Conservation (phyloP, 2,329 filamentous ascomycete species). For the Penicillium corylophilum region DNA sequence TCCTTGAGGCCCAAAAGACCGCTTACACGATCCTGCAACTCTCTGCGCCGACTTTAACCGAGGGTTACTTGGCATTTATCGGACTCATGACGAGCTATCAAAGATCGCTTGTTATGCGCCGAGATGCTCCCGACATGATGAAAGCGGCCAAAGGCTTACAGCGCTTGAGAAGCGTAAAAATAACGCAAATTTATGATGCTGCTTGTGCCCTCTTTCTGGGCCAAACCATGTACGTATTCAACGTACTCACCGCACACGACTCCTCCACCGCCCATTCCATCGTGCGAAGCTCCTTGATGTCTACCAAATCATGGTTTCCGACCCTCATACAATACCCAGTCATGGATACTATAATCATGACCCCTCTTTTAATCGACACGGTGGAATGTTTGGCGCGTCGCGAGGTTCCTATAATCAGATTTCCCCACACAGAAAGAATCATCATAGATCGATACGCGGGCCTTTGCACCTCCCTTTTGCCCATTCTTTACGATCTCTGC, state of each 20-base stretch:
- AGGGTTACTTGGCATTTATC: slow-evolving; percentile 25
- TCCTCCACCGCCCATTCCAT: slow-evolving; percentile 26
- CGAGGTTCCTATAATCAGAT: slow-evolving; percentile 31
- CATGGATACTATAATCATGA: slow-evolving; percentile 30
- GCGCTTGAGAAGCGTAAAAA: slow-evolving; percentile 18
- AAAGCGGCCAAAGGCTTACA: slow-evolving; percentile 23
- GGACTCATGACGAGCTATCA: slow-evolving; percentile 25
- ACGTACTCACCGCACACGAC: slow-evolving; percentile 27
- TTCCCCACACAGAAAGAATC: slow-evolving; percentile 14
- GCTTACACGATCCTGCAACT: slow-evolving; percentile 18
- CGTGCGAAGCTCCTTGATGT: slow-evolving; percentile 28
- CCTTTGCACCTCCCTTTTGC: slow-evolving; percentile 29
- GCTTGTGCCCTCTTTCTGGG: slow-evolving; percentile 25
- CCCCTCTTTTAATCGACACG: slow-evolving; percentile 33
- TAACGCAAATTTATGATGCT: slow-evolving; percentile 24
- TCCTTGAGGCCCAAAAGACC: slow-evolving; percentile 15
- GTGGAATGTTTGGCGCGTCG: slow-evolving; percentile 31
- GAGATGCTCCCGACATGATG: slow-evolving; percentile 17
- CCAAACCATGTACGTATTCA: slow-evolving; percentile 30
- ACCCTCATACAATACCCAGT: slow-evolving; percentile 22
- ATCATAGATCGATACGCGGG: slow-evolving; percentile 33
- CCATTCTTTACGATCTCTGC: slow-evolving; percentile 34
- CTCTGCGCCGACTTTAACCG: slow-evolving; percentile 18
- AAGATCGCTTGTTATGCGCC: slow-evolving; percentile 20
- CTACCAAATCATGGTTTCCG: slow-evolving; percentile 28